Conservation (phyloP, 352 stramenopile genomes). For the Pythium sukuiense region DNA sequence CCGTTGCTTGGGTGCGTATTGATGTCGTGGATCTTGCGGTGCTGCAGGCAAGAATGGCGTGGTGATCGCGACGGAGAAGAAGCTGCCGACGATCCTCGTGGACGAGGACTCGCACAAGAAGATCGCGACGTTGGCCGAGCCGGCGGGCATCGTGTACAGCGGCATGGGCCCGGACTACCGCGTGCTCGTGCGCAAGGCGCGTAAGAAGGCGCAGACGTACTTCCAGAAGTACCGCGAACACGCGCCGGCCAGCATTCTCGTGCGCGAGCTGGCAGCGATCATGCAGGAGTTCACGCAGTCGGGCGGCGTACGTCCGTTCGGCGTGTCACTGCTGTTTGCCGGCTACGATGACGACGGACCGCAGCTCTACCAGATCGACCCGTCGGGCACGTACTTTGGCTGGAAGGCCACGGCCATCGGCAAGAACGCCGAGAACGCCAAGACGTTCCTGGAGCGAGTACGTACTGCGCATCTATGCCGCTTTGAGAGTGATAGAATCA, state of each 20-base stretch:
- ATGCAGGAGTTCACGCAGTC: conserved; percentile 99
- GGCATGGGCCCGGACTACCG: conserved; percentile 98
- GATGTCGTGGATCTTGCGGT: conserved; percentile 3
- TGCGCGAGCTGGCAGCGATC: conserved; percentile 95
- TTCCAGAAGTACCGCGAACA: conserved; percentile 93
- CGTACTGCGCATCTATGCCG: conserved; percentile 33
- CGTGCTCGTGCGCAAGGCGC: conserved; percentile 95
- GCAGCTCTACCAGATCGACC: conserved; percentile 98
- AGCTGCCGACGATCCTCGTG: conserved; percentile 94
- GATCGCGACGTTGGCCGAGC: conserved; percentile 93
- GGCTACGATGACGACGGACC: conserved; percentile 97
- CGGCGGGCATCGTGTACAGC: conserved; percentile 95
- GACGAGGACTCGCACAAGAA: conserved; percentile 96
- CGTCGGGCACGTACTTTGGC: conserved; percentile 97
- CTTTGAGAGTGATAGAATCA: neutral
- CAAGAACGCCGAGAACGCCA: conserved; percentile 97
- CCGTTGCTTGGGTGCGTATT: neutral
- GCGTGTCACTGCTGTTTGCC: conserved; percentile 97
- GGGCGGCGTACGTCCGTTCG: conserved; percentile 98
- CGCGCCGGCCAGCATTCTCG: conserved; percentile 95
- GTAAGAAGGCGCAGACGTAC: conserved; percentile 96
- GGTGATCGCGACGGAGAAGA: conserved; percentile 99
- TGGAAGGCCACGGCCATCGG: conserved; percentile 99
- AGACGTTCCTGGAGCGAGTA: conserved; percentile 99
- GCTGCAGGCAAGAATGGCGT: conserved; percentile 96